Conservation (phyloP, 192 early-diverging fungal genomes). For the Chytriomyces sp. region DNA sequence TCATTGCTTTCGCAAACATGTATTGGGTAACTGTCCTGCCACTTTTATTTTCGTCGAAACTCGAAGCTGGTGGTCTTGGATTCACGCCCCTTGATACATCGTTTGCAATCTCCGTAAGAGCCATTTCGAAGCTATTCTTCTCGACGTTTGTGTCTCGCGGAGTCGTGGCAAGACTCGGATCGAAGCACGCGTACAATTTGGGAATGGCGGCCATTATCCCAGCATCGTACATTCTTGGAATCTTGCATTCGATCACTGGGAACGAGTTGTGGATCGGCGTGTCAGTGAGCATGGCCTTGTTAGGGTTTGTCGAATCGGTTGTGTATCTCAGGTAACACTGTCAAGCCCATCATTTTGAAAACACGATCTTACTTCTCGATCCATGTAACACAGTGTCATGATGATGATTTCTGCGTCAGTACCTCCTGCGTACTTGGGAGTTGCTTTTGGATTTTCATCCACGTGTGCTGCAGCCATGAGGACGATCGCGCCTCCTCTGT, state of each 20-base stretch:
- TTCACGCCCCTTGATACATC: conserved; percentile 20
- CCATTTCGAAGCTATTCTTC: conserved; percentile 41
- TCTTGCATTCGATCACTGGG: not conserved
- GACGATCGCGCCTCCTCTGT: conserved; percentile 42
- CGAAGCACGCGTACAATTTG: conserved; percentile 3
- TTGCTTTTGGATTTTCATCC: conserved; percentile 39
- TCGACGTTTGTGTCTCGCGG: conserved; percentile 37
- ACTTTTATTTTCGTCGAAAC: conserved; percentile 43
- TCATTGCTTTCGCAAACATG: conserved; percentile 51
- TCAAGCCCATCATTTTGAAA: not conserved
- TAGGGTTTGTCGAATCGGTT: conserved; percentile 43
- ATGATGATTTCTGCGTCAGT: conserved; percentile 43
- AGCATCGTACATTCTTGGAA: not conserved
- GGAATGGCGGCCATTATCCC: conserved; percentile 34
- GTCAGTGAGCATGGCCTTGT: conserved; percentile 19
- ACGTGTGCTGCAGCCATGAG: conserved; percentile 42
- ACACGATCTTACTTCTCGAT: too few species aligned
- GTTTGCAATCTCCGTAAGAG: conserved; percentile 31
- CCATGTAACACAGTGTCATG: conserved; percentile 27
- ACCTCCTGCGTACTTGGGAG: conserved; percentile 25
- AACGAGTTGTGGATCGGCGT: not conserved
- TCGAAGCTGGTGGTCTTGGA: not conserved
- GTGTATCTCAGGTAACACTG: conserved; percentile 32
- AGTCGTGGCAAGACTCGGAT: conserved; percentile 25
- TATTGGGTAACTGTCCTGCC: conserved; percentile 44